phyloP scores from a whole-genome alignment of 139 green algal genomes.

The Raphidocelis subcapitata region DNA sequence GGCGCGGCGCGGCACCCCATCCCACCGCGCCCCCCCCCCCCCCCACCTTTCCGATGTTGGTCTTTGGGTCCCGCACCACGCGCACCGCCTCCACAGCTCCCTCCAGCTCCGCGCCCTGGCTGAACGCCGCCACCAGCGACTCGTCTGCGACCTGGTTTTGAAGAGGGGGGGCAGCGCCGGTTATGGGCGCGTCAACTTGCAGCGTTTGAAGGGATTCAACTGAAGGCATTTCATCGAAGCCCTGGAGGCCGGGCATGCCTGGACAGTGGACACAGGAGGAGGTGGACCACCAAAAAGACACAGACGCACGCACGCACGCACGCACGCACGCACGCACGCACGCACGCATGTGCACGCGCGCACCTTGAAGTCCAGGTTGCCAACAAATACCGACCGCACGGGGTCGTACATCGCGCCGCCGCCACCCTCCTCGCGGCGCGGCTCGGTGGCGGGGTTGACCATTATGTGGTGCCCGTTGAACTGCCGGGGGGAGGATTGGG shows the following conservation, averaged over 20 bases:
- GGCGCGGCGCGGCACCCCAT: too few relatives aligned
- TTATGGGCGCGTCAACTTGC: too few relatives aligned
- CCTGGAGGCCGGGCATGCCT: too few relatives aligned
- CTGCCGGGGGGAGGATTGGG: slow-evolving; percentile 10
- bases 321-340: too few relatives aligned
- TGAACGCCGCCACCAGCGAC: slow-evolving; percentile 61
- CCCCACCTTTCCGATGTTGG: slow-evolving; percentile 62
- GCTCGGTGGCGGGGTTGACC: slow-evolving; percentile 67
- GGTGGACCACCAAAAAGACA: too few relatives aligned
- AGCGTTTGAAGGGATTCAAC: too few relatives aligned
- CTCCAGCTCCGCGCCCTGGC: slow-evolving; percentile 19
- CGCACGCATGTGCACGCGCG: too few relatives aligned
- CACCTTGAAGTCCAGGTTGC: slow-evolving; percentile 81
- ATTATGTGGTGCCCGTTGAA: slow-evolving; percentile 76
- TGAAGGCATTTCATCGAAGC: too few relatives aligned
- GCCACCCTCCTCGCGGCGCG: slow-evolving; percentile 24
- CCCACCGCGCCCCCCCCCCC: too few relatives aligned
- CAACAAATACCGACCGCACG: slow-evolving; percentile 78
- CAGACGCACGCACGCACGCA: too few relatives aligned
- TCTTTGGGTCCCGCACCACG: slow-evolving; percentile 76
- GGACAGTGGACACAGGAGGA: too few relatives aligned
- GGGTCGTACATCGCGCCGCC: slow-evolving; percentile 67
- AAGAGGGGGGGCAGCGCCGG: not conserved
- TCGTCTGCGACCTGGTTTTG: slow-evolving; percentile 43
- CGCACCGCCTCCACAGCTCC: slow-evolving; percentile 78